A percentile compares a stretch with the other conserved stretches of the same genome.
Conservation (phyloP, 371 early-diverging fungal genomes). For the Haplosporangium sp. region DNA sequence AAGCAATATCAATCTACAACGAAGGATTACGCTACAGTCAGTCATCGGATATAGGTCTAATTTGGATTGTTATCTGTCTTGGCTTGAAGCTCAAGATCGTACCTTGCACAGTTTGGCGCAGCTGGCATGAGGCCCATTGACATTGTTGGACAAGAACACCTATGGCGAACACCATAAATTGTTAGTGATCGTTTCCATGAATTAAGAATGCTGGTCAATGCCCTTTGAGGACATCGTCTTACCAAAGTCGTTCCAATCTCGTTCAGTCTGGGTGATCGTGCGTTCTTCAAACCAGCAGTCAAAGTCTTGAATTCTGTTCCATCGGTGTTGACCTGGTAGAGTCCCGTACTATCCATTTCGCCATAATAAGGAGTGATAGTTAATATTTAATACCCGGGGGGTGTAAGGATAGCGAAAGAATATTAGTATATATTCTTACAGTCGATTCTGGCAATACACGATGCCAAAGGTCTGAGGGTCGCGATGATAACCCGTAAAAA, state of each 20-base stretch:
- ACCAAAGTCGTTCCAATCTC: conserved; percentile 54
- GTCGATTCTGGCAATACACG: conserved; percentile 66
- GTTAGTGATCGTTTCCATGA: neutral
- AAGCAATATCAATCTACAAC: conserved; percentile 24
- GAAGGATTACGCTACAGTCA: neutral
- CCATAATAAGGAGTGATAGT: too few species aligned
- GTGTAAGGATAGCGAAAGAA: neutral
- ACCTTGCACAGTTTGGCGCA: conserved; percentile 58
- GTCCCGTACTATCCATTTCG: conserved; percentile 30
- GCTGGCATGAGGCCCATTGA: conserved; percentile 71
- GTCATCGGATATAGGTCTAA: neutral
- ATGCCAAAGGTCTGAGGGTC: conserved; percentile 61
- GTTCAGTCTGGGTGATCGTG: conserved; percentile 66
- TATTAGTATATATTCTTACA: conserved; percentile 26
- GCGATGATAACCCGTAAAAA: conserved; percentile 66
- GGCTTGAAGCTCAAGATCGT: neutral
- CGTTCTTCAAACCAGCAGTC: conserved; percentile 49
- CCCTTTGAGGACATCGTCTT: neutral
- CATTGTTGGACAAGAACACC: conserved; percentile 62
- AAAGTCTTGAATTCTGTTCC: conserved; percentile 49
- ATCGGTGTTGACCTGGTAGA: conserved; percentile 56
- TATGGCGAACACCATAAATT: neutral
- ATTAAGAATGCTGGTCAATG: neutral
- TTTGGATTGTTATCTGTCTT: neutral
- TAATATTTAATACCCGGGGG: too few species aligned